phyloP scores from a whole-genome alignment of 345 rosid genomes.

The Triadica sebifera region DNA sequence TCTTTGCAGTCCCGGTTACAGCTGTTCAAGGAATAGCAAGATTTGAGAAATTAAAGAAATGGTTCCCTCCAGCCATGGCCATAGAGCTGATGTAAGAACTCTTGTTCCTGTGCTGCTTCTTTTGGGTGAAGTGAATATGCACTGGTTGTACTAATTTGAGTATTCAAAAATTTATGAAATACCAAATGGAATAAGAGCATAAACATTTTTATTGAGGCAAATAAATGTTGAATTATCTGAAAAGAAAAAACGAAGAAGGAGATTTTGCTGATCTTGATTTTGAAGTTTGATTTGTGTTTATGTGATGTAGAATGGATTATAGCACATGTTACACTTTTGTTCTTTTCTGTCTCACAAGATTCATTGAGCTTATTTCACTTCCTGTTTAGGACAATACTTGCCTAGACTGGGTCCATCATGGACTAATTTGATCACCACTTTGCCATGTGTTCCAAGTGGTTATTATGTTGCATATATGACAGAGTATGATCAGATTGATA shows the following conservation, averaged over 20 bases:
- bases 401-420: too few species aligned
- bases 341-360: background rate
- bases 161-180: background rate
- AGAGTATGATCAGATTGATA: too few species aligned
- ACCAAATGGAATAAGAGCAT: background rate
- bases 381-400: too few species aligned
- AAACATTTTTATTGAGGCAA: background rate
- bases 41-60: constrained; percentile 74
- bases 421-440: too few species aligned
- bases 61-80: constrained; percentile 87
- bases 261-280: background rate
- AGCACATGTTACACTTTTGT: background rate
- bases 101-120: constrained; percentile 6
- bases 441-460: too few species aligned
- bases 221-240: background rate
- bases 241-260: too few species aligned
- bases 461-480: too few species aligned
- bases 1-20: constrained; percentile 87
- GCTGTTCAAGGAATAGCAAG: constrained; percentile 95
- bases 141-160: too few species aligned
- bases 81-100: constrained; percentile 64
- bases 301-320: background rate
- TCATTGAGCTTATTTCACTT: background rate
- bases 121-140: background rate
- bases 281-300: background rate